Base-by-base conservation (phyloP, 2,329 filamentous ascomycete genomes). In the Claviceps fusiformis region DNA sequence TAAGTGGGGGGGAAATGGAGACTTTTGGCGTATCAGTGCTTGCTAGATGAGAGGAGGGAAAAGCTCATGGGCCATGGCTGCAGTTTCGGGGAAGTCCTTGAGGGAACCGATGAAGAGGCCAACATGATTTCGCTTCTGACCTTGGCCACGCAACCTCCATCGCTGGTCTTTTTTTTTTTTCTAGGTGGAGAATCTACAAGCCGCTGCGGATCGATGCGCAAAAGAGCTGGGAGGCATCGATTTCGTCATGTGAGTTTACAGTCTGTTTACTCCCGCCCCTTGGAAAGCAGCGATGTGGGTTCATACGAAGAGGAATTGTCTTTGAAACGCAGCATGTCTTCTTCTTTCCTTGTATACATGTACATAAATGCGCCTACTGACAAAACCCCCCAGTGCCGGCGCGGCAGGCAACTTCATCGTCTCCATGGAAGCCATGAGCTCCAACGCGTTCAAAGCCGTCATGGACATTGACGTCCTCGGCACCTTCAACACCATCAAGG, bases 401-500 rank as follows among this genome's bases (percentile, higher is more conserved):
- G 93, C 93, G 15, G 93, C 93, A 19, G 93, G 93, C 57, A 98
- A 98, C 71, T 98, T 97, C 70, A 78, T 98, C 27, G 86, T 89
- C 0, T 87, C 92, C 5, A 85, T 97, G 57, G 80, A 85, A 45
- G 85, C 85, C 59, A 80, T 97, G 52, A 89, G 83, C 45, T 73
- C 87, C 56, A 97, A 97, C 67, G 93, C 89, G 3, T 95, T 98
- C 82, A 95, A 91, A 70, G 78, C 88, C 0, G 93, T 98, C 60
- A 92, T 97, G 64, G 93, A 97, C 58, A 98, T 98, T 65, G 93
- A 97, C 67, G 86, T 95, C 3, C 71, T 97, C 41, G 93, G 93
- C 37, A 95, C 88, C 17, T 98, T 87, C 73, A 95, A 97, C 74
- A 95, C 90, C 3, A 78, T 95, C 65, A 97, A 97, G 73, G 90